Conservation (phyloP, 306 rosid genomes). For the Coriaria nepalensis region DNA sequence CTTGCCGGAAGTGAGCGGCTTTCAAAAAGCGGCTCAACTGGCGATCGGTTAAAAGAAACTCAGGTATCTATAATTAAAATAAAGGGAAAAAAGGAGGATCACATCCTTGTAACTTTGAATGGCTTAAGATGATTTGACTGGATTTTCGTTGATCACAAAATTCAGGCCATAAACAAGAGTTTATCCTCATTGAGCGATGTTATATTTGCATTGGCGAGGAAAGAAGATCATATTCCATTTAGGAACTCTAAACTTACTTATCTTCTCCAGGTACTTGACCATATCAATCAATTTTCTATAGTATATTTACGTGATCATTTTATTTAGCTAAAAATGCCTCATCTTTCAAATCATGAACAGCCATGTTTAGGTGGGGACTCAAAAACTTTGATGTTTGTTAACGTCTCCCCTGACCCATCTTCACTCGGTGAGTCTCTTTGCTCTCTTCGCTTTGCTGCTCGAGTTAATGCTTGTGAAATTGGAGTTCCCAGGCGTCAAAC, state of each 20-base stretch:
- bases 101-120: no score
- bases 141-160: slow-evolving; percentile 4
- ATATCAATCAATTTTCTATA: neutral
- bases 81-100: neutral
- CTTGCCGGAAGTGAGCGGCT: slow-evolving; percentile 96
- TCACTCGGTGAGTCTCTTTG: slow-evolving; percentile 76
- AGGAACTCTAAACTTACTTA: slow-evolving; percentile 87
- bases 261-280: slow-evolving; percentile 70
- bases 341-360: slow-evolving; percentile 28
- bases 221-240: slow-evolving; percentile 85
- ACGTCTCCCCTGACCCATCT: slow-evolving; percentile 73
- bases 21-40: slow-evolving; percentile 86
- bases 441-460: slow-evolving; percentile 80
- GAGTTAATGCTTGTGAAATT: slow-evolving; percentile 88
- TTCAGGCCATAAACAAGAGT: slow-evolving; percentile 92
- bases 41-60: slow-evolving; percentile 92
- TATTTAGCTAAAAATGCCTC: neutral
- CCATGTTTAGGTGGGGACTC: slow-evolving; percentile 96
- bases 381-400: slow-evolving; percentile 83
- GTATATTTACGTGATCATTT: neutral
- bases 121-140: slow-evolving; percentile 1
- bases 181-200: slow-evolving; percentile 74
- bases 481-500: slow-evolving; percentile 77
- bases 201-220: slow-evolving; percentile 83
- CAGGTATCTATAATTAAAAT: slow-evolving; percentile 35